These are phyloP conservation scores for Rubia tinctorum DNA, from an alignment of 305 asterid species.

Conservation along the genomic window DNA sequence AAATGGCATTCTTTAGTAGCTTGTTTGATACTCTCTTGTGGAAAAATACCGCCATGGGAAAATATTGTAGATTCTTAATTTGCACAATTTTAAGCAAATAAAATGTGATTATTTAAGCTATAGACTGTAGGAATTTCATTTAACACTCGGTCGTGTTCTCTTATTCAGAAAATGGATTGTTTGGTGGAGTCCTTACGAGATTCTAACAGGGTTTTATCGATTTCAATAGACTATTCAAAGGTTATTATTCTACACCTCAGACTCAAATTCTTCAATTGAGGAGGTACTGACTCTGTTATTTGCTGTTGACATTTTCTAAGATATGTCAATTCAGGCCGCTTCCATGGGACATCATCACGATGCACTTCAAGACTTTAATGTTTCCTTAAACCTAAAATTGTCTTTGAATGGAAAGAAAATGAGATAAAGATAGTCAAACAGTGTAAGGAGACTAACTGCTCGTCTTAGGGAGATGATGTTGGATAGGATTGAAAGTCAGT, in stretches of 20 bases:
- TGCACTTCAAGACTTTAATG: slow-evolving; percentile 57
- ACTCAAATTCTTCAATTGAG: background rate
- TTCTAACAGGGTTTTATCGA: slow-evolving; percentile 58
- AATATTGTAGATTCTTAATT: background rate
- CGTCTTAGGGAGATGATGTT: slow-evolving; percentile 24
- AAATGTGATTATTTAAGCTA: background rate
- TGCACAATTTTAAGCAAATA: background rate
- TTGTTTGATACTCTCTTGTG: background rate
- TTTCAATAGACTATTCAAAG: slow-evolving; percentile 70
- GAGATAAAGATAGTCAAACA: slow-evolving; percentile 47
- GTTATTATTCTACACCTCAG: slow-evolving; percentile 28
- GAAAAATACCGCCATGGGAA: no score
- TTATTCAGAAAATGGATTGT: slow-evolving; percentile 74
- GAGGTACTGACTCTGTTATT: background rate
- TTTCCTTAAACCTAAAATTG: slow-evolving; percentile 57
- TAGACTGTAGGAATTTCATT: background rate
- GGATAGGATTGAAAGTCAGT: slow-evolving; percentile 28
- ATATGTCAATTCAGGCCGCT: slow-evolving; percentile 54
- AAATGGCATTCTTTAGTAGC: background rate
- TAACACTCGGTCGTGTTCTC: background rate
- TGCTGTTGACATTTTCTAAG: slow-evolving; percentile 20
- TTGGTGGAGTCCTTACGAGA: slow-evolving; percentile 67
- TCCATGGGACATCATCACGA: slow-evolving; percentile 63
- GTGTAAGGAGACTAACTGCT: slow-evolving; percentile 28
- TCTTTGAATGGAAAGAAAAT: slow-evolving; percentile 64